phyloP scores from a whole-genome alignment of 208 protist genomes.

The Leptomonas pyrrhocoris region DNA sequence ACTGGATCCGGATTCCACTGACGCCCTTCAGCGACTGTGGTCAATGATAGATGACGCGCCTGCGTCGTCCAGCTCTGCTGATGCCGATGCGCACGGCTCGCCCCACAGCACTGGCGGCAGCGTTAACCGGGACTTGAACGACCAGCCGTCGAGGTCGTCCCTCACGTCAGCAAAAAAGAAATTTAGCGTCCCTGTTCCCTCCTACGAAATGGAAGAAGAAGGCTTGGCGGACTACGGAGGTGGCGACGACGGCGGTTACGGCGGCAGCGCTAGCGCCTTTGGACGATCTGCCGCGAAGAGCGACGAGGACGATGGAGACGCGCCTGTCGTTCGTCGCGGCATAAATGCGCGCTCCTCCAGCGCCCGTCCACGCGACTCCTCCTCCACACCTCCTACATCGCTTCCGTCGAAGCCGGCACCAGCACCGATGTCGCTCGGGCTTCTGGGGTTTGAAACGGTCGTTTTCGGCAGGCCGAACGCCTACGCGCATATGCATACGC shows the following conservation, averaged over 20 bases:
- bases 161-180: background rate
- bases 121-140: background rate
- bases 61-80: background rate
- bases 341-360: background rate
- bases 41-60: constrained; percentile 4
- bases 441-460: constrained; percentile 13
- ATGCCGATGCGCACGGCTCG: background rate
- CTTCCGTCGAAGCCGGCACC: constrained; percentile 5
- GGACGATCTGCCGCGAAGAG: background rate
- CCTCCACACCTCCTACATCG: constrained; percentile 2
- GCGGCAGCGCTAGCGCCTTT: background rate
- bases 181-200: constrained; percentile 11
- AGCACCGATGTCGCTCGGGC: constrained; percentile 2
- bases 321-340: background rate
- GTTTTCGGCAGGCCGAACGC: constrained; percentile 6
- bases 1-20: background rate
- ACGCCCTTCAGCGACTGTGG: constrained; percentile 3
- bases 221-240: background rate
- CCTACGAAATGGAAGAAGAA: constrained; percentile 12
- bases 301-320: background rate
- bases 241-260: no score
- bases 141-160: background rate
- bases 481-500: background rate
- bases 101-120: background rate
- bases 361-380: background rate